Evolutionary conservation across 129 eudicot species (phyloP).

Genomic region (Pittosporum tobira): DNA sequence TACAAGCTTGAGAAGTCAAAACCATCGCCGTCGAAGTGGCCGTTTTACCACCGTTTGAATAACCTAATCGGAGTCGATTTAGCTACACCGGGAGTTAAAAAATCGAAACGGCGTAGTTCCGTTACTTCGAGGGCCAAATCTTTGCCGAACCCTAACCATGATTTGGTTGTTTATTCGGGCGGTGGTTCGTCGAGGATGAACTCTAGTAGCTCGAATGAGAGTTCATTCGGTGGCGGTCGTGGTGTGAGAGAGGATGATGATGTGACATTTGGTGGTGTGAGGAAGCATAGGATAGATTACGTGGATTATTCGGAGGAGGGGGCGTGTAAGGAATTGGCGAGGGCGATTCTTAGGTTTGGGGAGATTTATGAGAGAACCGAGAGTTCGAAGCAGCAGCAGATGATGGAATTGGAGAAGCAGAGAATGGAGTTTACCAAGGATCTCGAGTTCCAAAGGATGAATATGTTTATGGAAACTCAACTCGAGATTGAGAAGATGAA

Average conservation of each 20-base stretch:
- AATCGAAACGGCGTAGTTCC: slow-evolving; percentile 5
- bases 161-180: slow-evolving; percentile 16
- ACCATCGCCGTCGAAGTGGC: slow-evolving; percentile 31
- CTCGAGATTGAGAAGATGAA: slow-evolving; percentile 45
- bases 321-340: slow-evolving; percentile 35
- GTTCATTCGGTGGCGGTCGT: slow-evolving; percentile 22
- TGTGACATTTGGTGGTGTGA: slow-evolving; percentile 11
- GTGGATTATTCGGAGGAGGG: slow-evolving; percentile 24
- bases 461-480: slow-evolving; percentile 45
- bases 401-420: slow-evolving; percentile 58
- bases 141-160: slow-evolving; percentile 15
- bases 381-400: slow-evolving; percentile 40
- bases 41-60: slow-evolving; percentile 30
- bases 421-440: slow-evolving; percentile 48
- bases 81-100: slow-evolving; percentile 16
- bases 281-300: slow-evolving; percentile 22
- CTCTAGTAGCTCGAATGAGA: slow-evolving; percentile 23
- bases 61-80: slow-evolving; percentile 26
- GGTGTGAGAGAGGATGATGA: slow-evolving; percentile 14
- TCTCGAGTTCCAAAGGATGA: slow-evolving; percentile 51
- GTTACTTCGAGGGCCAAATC: slow-evolving; percentile 17
- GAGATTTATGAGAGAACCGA: slow-evolving; percentile 51
- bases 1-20: slow-evolving; percentile 49
- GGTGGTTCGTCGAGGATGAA: slow-evolving; percentile 20
- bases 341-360: slow-evolving; percentile 35